These are phyloP conservation scores for Eragrostis tef DNA, from an alignment of 202 grass and related monocot genomes.

Conservation along the genomic window DNA sequence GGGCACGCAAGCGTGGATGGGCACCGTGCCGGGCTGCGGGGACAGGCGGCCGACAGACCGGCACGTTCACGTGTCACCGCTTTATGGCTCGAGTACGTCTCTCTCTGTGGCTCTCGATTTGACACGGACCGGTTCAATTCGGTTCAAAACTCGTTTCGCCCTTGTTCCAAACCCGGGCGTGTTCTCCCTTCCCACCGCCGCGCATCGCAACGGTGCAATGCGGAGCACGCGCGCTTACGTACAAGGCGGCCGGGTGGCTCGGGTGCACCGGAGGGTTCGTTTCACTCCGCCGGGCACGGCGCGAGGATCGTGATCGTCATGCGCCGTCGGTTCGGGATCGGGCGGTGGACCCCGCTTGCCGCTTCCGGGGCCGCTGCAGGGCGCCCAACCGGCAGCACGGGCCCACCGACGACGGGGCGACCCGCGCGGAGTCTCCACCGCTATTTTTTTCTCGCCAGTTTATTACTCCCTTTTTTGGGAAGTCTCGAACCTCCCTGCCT, in stretches of 20 bases:
- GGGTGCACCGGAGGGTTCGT: not conserved
- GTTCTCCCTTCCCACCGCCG: no score
- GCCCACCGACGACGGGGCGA: conserved; percentile 29
- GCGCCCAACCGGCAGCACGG: conserved; percentile 52
- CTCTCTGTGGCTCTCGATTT: no score
- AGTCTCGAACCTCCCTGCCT: not conserved
- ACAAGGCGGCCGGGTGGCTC: not conserved
- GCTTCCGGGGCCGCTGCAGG: conserved; percentile 46
- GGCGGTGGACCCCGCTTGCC: conserved; percentile 24
- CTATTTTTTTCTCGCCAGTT: not conserved
- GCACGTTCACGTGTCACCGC: conserved; percentile 50
- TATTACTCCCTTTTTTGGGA: conserved; percentile 39
- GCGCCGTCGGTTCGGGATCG: conserved; percentile 5
- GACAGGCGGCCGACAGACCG: conserved; percentile 64
- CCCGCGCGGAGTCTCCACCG: conserved; percentile 4
- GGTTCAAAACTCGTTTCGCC: not conserved
- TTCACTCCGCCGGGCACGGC: not conserved
- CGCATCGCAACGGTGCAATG: not conserved
- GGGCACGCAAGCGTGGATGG: not conserved
- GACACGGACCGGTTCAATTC: no score
- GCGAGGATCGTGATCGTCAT: no score
- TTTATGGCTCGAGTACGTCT: not conserved
- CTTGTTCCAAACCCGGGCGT: not conserved
- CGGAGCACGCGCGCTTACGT: no score
- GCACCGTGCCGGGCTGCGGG: not conserved